A percentile compares a stretch with the other conserved stretches of the same genome.
Evolutionary conservation across 2,329 filamentous ascomycete genomes (phyloP).

Genomic region (Fusarium sp.): DNA sequence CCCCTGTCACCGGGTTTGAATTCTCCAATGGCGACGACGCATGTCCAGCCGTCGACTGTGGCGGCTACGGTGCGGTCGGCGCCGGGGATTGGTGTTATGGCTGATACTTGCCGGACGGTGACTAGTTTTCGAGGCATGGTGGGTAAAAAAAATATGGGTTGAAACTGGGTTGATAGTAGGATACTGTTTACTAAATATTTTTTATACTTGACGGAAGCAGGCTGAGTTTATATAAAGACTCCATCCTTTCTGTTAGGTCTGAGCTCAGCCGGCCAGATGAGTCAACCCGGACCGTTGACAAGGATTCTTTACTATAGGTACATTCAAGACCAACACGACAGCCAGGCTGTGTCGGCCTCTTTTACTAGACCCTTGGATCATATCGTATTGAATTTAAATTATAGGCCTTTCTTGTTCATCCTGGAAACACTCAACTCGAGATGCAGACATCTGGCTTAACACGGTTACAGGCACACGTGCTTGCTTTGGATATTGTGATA

Average conservation of each 20-base stretch:
- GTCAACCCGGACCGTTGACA: constrained; percentile 7
- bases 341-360: background rate
- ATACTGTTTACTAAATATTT: background rate
- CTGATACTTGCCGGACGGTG: constrained; percentile 32
- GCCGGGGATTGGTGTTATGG: constrained; percentile 31
- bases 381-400: background rate
- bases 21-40: constrained; percentile 25
- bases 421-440: background rate
- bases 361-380: background rate
- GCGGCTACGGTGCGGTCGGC: constrained; percentile 33
- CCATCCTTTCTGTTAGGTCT: background rate
- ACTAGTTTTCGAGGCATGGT: constrained; percentile 38
- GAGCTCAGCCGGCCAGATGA: constrained; percentile 18
- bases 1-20: constrained; percentile 32
- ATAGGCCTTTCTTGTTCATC: background rate
- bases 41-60: constrained; percentile 38
- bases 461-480: background rate
- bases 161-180: background rate
- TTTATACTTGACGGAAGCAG: background rate
- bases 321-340: background rate
- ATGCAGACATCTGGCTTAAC: background rate
- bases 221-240: background rate
- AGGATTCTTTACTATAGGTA: background rate
- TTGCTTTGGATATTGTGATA: constrained; percentile 20
- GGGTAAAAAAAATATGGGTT: background rate